Evolutionary conservation across 2,329 filamentous ascomycete genomes (phyloP), one percentile per base, ranked within the genome.

Genomic region (Diaporthe vaccinii): DNA sequence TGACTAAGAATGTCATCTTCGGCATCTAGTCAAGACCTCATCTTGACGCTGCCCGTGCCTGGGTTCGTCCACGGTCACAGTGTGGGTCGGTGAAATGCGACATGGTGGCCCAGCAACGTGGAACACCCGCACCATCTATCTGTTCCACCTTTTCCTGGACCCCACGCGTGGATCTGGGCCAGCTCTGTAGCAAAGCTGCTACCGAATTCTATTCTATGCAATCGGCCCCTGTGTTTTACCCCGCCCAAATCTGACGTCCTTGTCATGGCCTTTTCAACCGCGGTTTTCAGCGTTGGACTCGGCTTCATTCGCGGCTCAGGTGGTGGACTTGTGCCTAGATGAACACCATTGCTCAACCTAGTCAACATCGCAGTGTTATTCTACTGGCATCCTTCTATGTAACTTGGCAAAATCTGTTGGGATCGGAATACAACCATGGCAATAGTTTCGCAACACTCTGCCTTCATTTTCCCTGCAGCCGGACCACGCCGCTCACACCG

Each of bases 111-210:
- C 74, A 72, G 58, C 65, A 75, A 70, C 68, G 61, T 75, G 75
- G 73, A 69, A 72, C 68, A 67, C 46, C 65, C 51, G 59, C 51
- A 41, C 36, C 71, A 55, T 51, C 25, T 57, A 55, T 51, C 25
- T 57, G 72, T 76, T 69, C 75, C 75, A 76, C 72, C 72, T 57
- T 53, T 72, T 61, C 31, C 44, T 49, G 49, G 46, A 55, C 57
- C 61, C 65, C 61, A 61, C 46, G 34, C 71, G 36, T 39, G 55
- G 46, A 39, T 41, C 59, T 71, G 28, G 57, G 10, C 36, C 49
- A 53, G 58, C 22, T 51, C 59, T 55, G 53, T 49, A 65, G 36
- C 49, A 59, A 36, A 68, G 34, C 67, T 53, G 57, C 20, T 36
- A 41, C 46, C 46, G 46, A 28, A 39, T 53, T 53, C 6, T n/a